phyloP scores from a whole-genome alignment of 768 basidiomycete species.

The Artomyces pyxidatus region DNA sequence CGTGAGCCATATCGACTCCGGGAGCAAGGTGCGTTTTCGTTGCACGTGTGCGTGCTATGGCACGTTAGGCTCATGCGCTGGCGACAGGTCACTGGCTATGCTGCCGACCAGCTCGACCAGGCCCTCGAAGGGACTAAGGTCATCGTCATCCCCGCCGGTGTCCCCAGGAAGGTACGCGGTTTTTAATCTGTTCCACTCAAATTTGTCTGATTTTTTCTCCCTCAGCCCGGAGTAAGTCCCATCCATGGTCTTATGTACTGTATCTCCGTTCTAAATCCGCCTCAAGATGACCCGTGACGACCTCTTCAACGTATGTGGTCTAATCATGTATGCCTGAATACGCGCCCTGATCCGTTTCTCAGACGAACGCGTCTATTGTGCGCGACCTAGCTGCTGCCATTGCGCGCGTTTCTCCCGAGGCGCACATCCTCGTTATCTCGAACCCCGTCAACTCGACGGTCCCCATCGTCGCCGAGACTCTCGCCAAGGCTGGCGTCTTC shows the following conservation, averaged over 20 bases:
- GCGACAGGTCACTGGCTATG: slow-evolving; percentile 69
- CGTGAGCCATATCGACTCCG: slow-evolving; percentile 89
- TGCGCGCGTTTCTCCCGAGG: slow-evolving; percentile 78
- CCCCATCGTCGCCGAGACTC: slow-evolving; percentile 89
- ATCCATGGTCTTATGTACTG: slow-evolving; percentile 3
- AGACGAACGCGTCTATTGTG: slow-evolving; percentile 98
- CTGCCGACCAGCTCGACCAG: slow-evolving; percentile 80
- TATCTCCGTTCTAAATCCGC: slow-evolving; percentile 21
- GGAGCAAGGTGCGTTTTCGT: slow-evolving; percentile 52
- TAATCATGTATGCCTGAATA: neutral
- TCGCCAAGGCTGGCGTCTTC: slow-evolving; percentile 88
- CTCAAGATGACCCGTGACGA: slow-evolving; percentile 91
- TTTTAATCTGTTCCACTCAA: slow-evolving; percentile 8
- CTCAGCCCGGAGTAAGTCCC: slow-evolving; percentile 73
- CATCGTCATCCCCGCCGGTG: slow-evolving; percentile 97
- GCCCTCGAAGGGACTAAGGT: slow-evolving; percentile 88
- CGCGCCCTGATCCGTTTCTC: slow-evolving; percentile 4
- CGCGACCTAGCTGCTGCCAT: slow-evolving; percentile 89
- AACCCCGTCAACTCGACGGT: slow-evolving; percentile 99
- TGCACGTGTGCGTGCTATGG: neutral
- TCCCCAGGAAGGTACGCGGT: slow-evolving; percentile 82
- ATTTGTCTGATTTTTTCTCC: slow-evolving; percentile 24
- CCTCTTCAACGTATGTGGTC: slow-evolving; percentile 76
- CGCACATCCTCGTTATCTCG: slow-evolving; percentile 94
- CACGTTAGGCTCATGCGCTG: neutral